Conservation (phyloP, 1,139 yeast genomes). For the Zygosaccharomyces sapae region DNA sequence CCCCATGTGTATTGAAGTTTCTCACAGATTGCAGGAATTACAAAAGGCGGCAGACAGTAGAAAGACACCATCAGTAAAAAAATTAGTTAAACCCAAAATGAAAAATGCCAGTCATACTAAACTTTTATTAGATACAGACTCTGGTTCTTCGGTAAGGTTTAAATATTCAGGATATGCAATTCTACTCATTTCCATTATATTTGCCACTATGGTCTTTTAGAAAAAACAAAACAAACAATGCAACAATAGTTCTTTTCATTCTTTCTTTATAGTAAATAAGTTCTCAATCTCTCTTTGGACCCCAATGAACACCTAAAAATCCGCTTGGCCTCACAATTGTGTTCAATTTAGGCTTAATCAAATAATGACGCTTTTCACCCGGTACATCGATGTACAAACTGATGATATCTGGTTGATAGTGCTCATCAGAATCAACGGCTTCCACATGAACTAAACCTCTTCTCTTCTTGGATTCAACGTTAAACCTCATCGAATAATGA, state of each 20-base stretch:
- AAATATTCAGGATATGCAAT: constrained; percentile 13
- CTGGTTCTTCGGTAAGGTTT: constrained; percentile 8
- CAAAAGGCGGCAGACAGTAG: neutral
- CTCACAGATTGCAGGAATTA: neutral
- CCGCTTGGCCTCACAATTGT: constrained; percentile 44
- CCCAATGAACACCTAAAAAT: constrained; percentile 82
- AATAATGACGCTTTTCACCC: constrained; percentile 61
- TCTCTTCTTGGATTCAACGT: constrained; percentile 62
- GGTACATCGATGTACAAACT: constrained; percentile 75
- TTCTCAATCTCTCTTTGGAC: constrained; percentile 53
- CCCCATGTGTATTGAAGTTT: neutral
- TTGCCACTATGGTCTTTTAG: constrained; percentile 10
- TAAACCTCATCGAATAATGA: constrained; percentile 78
- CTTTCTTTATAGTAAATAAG: neutral
- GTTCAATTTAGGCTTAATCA: constrained; percentile 53
- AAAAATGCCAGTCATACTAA: neutral
- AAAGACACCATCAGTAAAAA: neutral
- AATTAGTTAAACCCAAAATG: neutral
- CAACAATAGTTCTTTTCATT: neutral
- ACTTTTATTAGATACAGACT: constrained; percentile 1
- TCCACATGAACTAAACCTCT: constrained; percentile 73
- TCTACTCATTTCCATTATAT: constrained; percentile 11
- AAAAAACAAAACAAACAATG: constrained; percentile 1
- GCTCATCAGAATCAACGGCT: constrained; percentile 57
- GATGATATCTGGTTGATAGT: constrained; percentile 68